Base-by-base conservation (phyloP, 768 basidiomycete genomes). In the Pleurotus djamor region DNA sequence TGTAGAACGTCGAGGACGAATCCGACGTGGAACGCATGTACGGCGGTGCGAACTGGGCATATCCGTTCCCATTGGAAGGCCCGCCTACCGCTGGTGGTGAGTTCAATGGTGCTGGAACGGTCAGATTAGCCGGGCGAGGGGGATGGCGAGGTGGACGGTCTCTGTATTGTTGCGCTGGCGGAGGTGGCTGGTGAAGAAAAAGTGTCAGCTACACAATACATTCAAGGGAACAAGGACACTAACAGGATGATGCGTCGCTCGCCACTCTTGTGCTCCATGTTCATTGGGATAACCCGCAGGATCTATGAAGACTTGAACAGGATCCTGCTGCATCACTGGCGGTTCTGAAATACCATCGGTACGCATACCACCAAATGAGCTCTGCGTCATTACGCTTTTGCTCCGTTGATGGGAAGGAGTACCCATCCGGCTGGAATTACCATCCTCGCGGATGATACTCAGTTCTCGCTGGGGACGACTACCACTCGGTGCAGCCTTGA, bases 61-160 rank as follows among this genome's bases (percentile, higher is more conserved):
- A 41, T 41, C 28, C 21, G 2, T 12, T 16, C 13, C 17, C 28
- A 14, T 17, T 41, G 2, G 54, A n/a, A 35, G 35, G 14, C 17
- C 6, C 34, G 8, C 49, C 34, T 12, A 32, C 28, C 6, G 8
- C 49, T 3, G 49, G 35, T 10, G 41, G 54, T 28, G 54, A 38
- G 34, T 12, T 37, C 28, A 55, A 41, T 1, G 38, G 54, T 13
- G 54, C 54, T 16, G 54, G 54, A 1, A 55, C 54, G 36, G 54
- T 55, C 14, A 55, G 41, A 43, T 41, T 55, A 9, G 54, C 36
- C 7, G 54, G 54, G 10, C 54, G 13, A 14, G 54, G 54, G 17
- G 17, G 16, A 32, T 55, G 16, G 28, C 54, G 28, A 33, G 54
- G 54, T n/a, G 57, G 57, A 35, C 57, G 48, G 48, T 48, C 57